Evolutionary conservation across 805 yeast genomes (phyloP), one percentile per base, ranked within the genome.

Genomic region (Sugiyamaella marilandica): DNA sequence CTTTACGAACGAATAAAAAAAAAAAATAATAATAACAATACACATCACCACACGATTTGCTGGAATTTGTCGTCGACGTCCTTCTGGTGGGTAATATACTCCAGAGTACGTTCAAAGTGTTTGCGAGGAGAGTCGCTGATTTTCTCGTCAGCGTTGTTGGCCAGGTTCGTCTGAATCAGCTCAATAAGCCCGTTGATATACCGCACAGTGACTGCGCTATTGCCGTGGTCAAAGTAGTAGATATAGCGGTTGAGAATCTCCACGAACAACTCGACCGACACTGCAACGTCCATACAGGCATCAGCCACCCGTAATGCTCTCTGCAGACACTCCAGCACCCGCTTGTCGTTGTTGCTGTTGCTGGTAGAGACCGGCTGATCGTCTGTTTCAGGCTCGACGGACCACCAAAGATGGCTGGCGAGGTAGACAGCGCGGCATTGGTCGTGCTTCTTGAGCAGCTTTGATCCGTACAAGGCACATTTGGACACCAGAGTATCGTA

Each of bases 341-440:
- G 75, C 63, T 87, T 87, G 35, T 79, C 80, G 55, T 75, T 78
- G 46, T 79, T 64, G 9, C 9, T 19, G 24, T 5, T 16, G 21
- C 13, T 16, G 19, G 8, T 10, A 5, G n/a, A n/a, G n/a, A n/a
- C 19, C 24, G 16, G 29, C 29, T 3, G 7, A 7, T 74, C 79
- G 51, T 69, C 74, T 18, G 77, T 73, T 3, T 16, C 39, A 14
- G 75, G 77, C 55, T 86, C 90, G 21, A 84, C 82, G 63, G 92
- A 85, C 94, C 95, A 87, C 97, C 97, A 94, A 47, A 94, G 71
- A 69, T 94, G 97, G 0, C 96, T 83, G 41, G 96, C 91, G 49
- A 81, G 70, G 65, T 86, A 88, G 5, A 90, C 95, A 0, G 96
- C 84, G 13, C 97, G 80, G 67, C 97, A 91, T 68, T 94, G 99